Evolutionary conservation across 805 yeast species (phyloP).

Genomic region (Saturnispora sanitii): DNA sequence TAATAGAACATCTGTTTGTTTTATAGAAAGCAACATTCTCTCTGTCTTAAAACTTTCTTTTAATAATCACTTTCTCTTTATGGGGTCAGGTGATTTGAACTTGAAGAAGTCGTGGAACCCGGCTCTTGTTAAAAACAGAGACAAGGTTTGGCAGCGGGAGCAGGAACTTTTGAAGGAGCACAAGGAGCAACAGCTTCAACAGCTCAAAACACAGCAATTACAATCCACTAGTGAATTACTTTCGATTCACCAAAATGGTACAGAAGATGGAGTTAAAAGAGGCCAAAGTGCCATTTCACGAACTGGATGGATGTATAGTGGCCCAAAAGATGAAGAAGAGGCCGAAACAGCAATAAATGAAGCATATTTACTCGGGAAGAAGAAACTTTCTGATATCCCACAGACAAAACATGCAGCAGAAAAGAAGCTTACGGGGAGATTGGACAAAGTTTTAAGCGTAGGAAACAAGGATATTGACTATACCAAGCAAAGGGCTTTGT

Average conservation of each 20-base stretch:
- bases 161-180: slow-evolving; percentile 68
- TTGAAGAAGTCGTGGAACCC: slow-evolving; percentile 97
- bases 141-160: slow-evolving; percentile 75
- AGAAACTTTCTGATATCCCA: slow-evolving; percentile 31
- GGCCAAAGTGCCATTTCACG: too few relatives aligned
- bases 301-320: slow-evolving; percentile 84
- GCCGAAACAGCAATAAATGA: slow-evolving; percentile 31
- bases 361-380: slow-evolving; percentile 44
- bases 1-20: too few relatives aligned
- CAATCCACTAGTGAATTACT: slow-evolving; percentile 47
- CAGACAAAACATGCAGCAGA: neutral
- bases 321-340: slow-evolving; percentile 24
- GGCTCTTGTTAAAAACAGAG: slow-evolving; percentile 71
- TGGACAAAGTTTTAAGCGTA: slow-evolving; percentile 17
- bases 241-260: slow-evolving; percentile 18
- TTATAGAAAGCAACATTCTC: too few relatives aligned
- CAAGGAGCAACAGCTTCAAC: slow-evolving; percentile 50
- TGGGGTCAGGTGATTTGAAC: slow-evolving; percentile 61
- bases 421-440: neutral
- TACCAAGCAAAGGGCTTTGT: slow-evolving; percentile 10
- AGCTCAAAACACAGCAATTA: slow-evolving; percentile 53
- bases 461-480: slow-evolving; percentile 10
- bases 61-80: neutral
- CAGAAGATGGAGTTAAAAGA: slow-evolving; percentile 22
- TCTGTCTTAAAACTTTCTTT: neutral